Evolutionary conservation across 202 grass and related monocot species (phyloP).

Genomic region (Dendrocalamus latiflorus): DNA sequence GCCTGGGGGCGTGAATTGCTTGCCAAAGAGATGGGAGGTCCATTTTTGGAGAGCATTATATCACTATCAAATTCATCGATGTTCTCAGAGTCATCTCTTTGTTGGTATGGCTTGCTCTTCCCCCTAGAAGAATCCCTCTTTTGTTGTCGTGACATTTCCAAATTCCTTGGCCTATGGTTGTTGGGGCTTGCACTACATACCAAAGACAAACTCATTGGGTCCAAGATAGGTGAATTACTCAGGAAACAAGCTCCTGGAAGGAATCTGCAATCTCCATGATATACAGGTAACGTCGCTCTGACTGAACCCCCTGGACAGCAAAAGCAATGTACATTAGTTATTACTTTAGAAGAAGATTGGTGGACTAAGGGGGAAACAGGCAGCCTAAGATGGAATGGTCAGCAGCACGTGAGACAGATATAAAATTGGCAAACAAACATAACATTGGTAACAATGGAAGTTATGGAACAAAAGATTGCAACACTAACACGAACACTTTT

Average conservation of each 20-base stretch:
- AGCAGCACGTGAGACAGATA: neutral
- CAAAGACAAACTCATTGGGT: conserved; percentile 34
- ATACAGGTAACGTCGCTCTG: conserved; percentile 33
- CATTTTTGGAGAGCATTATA: conserved; percentile 60
- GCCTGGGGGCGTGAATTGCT: conserved; percentile 39
- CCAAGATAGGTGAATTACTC: conserved; percentile 26
- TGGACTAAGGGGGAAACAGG: neutral
- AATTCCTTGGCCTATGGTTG: conserved; percentile 49
- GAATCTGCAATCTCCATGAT: conserved; percentile 28
- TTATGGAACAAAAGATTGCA: neutral
- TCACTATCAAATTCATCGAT: conserved; percentile 49
- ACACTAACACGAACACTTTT: neutral
- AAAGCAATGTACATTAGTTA: conserved; percentile 33
- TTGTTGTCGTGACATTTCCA: conserved; percentile 40
- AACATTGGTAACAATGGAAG: neutral
- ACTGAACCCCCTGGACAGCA: conserved; percentile 32
- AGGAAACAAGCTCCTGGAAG: conserved; percentile 35
- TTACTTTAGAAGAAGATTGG: conserved; percentile 8
- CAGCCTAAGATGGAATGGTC: conserved; percentile 5
- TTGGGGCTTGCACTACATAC: conserved; percentile 53
- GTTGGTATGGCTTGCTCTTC: conserved; percentile 51
- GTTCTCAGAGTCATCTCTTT: conserved; percentile 55
- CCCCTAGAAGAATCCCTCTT: conserved; percentile 31
- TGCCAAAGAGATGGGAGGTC: conserved; percentile 41
- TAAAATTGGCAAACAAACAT: neutral